Percentiles rank a stretch among this genome's conserved stretches.
Conservation (phyloP, 2,329 filamentous ascomycete species). For the Hypomyces perniciosus region DNA sequence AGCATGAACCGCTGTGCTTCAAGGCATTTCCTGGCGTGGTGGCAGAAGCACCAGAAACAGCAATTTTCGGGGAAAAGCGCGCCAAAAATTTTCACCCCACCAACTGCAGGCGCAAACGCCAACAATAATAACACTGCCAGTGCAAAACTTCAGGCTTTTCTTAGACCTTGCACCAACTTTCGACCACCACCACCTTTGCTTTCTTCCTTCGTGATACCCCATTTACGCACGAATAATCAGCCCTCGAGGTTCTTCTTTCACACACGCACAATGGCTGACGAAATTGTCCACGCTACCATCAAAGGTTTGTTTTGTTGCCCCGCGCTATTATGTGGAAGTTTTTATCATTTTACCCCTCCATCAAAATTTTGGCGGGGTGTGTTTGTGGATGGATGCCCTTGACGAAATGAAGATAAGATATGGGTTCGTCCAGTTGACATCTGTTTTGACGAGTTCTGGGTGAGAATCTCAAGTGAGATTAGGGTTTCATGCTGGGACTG, state of each 20-base stretch:
- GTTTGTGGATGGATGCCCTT: background rate
- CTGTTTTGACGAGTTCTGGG: background rate
- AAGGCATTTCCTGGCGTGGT: too few relatives aligned
- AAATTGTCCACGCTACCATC: conserved; percentile 71
- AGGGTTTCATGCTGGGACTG: background rate
- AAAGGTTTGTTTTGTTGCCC: conserved; percentile 41
- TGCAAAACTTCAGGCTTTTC: conserved; percentile 13
- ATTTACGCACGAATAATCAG: background rate
- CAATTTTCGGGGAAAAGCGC: conserved; percentile 3
- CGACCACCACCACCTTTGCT: background rate
- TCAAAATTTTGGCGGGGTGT: background rate
- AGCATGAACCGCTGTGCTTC: background rate
- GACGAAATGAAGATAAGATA: background rate
- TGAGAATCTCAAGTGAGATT: background rate
- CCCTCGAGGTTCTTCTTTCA: conserved; percentile 10
- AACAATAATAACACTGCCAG: background rate
- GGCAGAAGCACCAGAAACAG: too few relatives aligned
- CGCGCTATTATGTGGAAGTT: conserved; percentile 13
- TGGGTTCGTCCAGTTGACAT: background rate
- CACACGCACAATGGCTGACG: conserved; percentile 49
- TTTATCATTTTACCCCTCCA: conserved; percentile 15
- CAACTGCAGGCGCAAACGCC: conserved; percentile 10
- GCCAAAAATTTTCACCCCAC: conserved; percentile 18
- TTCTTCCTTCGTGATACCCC: conserved; percentile 8
- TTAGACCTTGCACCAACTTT: conserved; percentile 8